Conservation (phyloP, 106 monocot genomes). For the Acorus gramineus region DNA sequence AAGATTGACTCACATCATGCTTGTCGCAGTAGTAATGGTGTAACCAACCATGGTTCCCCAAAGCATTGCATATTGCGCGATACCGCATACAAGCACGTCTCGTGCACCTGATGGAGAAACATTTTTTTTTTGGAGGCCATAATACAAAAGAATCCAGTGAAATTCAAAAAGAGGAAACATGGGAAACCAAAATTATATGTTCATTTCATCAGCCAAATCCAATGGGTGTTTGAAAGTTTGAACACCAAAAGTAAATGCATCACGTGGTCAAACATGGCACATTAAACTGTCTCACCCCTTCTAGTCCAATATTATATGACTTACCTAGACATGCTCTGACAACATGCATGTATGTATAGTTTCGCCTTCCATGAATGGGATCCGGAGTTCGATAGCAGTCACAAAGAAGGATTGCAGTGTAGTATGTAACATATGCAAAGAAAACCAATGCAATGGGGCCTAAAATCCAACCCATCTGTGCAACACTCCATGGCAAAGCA, state of each 20-base stretch:
- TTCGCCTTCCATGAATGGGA: constrained; percentile 53
- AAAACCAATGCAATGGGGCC: constrained; percentile 44
- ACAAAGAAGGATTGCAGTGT: constrained; percentile 49
- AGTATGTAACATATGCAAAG: constrained; percentile 51
- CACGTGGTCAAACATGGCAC: too few relatives aligned
- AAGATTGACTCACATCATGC: constrained; percentile 39
- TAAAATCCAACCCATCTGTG: constrained; percentile 73
- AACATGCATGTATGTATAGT: constrained; percentile 74
- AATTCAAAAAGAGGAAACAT: too few relatives aligned
- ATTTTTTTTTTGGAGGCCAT: not conserved
- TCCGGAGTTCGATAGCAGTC: constrained; percentile 70
- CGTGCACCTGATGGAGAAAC: constrained; percentile 17
- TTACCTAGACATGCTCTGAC: constrained; percentile 61
- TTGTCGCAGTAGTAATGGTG: constrained; percentile 45
- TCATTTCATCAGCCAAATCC: too few relatives aligned
- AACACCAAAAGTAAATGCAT: not conserved
- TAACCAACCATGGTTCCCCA: constrained; percentile 77
- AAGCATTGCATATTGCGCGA: constrained; percentile 42
- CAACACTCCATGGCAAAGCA: constrained; percentile 77
- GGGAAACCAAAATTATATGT: too few relatives aligned
- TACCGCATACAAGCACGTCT: constrained; percentile 45
- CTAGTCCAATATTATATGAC: too few relatives aligned
- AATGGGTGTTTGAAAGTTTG: not conserved
- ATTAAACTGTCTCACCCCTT: too few relatives aligned
- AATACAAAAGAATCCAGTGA: not conserved